Evolutionary conservation across 306 rosid species (phyloP), one percentile per base, ranked within the genome.

Genomic region (Canavalia gladiata): DNA sequence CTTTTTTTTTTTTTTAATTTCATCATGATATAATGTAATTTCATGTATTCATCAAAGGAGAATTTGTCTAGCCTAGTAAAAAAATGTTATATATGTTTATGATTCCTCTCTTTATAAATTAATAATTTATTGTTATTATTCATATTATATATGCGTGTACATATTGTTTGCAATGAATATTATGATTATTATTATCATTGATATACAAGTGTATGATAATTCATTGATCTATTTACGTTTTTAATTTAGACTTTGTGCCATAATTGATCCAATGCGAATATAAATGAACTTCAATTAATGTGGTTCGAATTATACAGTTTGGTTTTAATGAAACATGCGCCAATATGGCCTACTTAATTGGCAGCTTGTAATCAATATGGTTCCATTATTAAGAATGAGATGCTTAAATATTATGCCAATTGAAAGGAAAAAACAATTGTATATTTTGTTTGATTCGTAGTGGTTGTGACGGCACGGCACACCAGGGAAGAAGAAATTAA

Each of bases 401-500:
- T 50, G 81, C 60, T 57, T 50, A 73, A 74, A 76, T 66, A 8
- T 39, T 35, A 52, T 33, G 64, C 25, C 54, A 50, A 73, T 68
- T 68, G 63, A 57, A 64, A 5, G 8, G 42, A 28, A 8, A 46
- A 43, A 46, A 9, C 28, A 45, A 68, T 0, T 34, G 3, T 51
- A 43, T 34, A 68, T 60, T 78, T 73, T 82, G 74, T 81, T 86
- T 86, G 10, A 60, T 54, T 55, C 31, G 78, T 51, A 80, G 90
- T 91, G 78, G 89, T 79, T 86, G 93, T 64, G 81, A 90, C 91
- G 94, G 90, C 92, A 94, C 97, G 98, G 87, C 90, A 82, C 81
- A 62, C 75, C 88, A 87, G 75, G 59, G 49, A 77, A 76, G 87
- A 87, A 49, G 86, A 87, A 75, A 80, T 59, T 73, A 45, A 47